Base-by-base conservation (phyloP, 495 filamentous ascomycete species). In the Achaetomiella virescens region DNA sequence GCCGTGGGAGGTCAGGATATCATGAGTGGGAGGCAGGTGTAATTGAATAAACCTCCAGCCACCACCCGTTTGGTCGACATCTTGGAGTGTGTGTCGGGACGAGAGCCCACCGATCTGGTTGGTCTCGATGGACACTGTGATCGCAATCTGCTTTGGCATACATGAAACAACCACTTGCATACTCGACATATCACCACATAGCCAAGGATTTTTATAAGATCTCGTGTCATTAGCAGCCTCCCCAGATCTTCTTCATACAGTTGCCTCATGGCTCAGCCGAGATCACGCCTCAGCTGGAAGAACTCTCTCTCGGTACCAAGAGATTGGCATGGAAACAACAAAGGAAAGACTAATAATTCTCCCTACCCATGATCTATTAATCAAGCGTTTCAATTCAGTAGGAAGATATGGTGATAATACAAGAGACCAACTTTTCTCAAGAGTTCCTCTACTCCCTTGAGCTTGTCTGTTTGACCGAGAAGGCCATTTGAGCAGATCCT, bases 401-500 rank as follows among this genome's bases (percentile, higher is more conserved):
- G 42, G 46, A 27, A 33, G 10, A 21, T 38, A 38, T 11, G 25
- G 36, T 45, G 50, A 53, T 54, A 4, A 54, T 47, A 54, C 42
- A 54, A 21, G 22, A 54, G 52, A 40, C 33, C 44, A 31, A 37
- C 41, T 15, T 27, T 0, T 17, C n/a, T 4, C n/a, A n/a, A 12
- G 36, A 6, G 5, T 12, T 11, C 6, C 6, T 36, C 24, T 81
- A 87, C 74, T 86, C 83, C 84, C 76, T 87, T 87, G 20, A 87
- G 72, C 72, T 86, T 86, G 59, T 85, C 69, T 87, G 84, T 48
- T 66, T 78, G 9, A 83, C 78, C 17, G 62, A 64, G 59, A 83
- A 82, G 41, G 81, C 93, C 72, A 80, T 82, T 93, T 81, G 62
- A 98, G 72, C 60, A 98, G 71, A 20, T 95, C 89, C 72, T 89